Conservation (phyloP, 495 filamentous ascomycete species). For the Jackrogersella multiformis region DNA sequence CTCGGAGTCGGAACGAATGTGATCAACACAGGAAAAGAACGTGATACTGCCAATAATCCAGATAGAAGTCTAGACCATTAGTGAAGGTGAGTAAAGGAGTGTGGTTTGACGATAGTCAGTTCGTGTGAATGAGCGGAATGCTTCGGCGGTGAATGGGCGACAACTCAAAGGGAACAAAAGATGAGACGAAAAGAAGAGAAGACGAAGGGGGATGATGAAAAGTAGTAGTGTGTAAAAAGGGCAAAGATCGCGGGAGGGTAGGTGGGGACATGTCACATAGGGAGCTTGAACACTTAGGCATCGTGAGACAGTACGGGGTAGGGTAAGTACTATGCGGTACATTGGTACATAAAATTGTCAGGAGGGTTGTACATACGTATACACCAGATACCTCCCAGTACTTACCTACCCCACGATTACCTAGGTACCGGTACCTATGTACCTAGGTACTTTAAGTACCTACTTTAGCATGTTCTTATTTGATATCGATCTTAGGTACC, state of each 20-base stretch:
- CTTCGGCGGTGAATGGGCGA: conserved; percentile 31
- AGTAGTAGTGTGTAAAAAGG: conserved; percentile 27
- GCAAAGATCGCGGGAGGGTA: conserved; percentile 36
- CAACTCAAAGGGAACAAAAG: conserved; percentile 24
- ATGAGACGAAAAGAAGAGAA: conserved; percentile 16
- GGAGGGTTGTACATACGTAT: background rate
- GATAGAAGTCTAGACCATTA: conserved; percentile 29
- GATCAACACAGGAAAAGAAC: conserved; percentile 49
- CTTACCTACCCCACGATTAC: conserved; percentile 9
- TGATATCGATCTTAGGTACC: background rate
- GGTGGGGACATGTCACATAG: conserved; percentile 38
- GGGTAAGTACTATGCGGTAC: conserved; percentile 37
- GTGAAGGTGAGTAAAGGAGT: conserved; percentile 28
- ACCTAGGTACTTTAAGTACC: background rate
- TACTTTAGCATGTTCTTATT: too few relatives aligned
- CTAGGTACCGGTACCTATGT: conserved; percentile 2
- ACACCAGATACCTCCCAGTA: too few relatives aligned
- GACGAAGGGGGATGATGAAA: conserved; percentile 27
- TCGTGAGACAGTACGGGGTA: conserved; percentile 43
- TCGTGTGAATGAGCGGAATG: conserved; percentile 37
- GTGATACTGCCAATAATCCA: conserved; percentile 37
- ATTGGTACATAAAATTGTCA: background rate
- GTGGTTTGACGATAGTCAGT: conserved; percentile 29
- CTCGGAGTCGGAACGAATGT: conserved; percentile 44
- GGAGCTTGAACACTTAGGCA: conserved; percentile 36